Percentiles rank a stretch among this genome's conserved stretches.
These are phyloP conservation scores for Megacollybia platyphylla DNA, from an alignment of 1,284 basidiomycete species.

Conservation along the genomic window DNA sequence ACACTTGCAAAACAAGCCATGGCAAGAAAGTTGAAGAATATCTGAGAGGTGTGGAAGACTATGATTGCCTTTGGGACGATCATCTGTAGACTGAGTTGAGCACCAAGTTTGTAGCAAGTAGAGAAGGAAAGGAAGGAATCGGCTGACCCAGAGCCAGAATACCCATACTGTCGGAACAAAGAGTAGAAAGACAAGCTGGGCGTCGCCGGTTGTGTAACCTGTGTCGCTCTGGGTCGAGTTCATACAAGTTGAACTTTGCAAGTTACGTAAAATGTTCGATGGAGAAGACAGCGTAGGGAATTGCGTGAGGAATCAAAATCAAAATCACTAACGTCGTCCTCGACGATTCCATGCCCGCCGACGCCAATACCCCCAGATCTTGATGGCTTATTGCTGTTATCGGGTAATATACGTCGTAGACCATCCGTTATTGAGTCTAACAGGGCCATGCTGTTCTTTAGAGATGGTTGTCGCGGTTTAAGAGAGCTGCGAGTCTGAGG, in stretches of 20 bases:
- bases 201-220: conserved; percentile 7
- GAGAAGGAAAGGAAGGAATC: conserved; percentile 13
- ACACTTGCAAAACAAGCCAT: conserved; percentile 83
- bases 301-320: conserved; percentile 6
- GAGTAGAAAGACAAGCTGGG: conserved; percentile 43
- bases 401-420: conserved; percentile 22
- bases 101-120: conserved; percentile 7
- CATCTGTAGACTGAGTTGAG: conserved; percentile 39
- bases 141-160: conserved; percentile 49
- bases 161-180: conserved; percentile 49
- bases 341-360: conserved; percentile 42
- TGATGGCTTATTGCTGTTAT: conserved; percentile 19
- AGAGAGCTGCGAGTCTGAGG: no score
- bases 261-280: neutral
- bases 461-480: no score
- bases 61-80: conserved; percentile 73
- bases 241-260: neutral
- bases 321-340: conserved; percentile 51
- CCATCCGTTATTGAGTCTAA: conserved; percentile 18
- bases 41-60: conserved; percentile 58
- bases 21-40: conserved; percentile 82
- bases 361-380: conserved; percentile 37
- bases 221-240: neutral
- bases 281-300: conserved; percentile 6
- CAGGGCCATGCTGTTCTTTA: conserved; percentile 9